Percentiles rank a stretch among this genome's conserved stretches.
Evolutionary conservation across 768 basidiomycete species (phyloP).

Genomic region (Heimioporus sp.): DNA sequence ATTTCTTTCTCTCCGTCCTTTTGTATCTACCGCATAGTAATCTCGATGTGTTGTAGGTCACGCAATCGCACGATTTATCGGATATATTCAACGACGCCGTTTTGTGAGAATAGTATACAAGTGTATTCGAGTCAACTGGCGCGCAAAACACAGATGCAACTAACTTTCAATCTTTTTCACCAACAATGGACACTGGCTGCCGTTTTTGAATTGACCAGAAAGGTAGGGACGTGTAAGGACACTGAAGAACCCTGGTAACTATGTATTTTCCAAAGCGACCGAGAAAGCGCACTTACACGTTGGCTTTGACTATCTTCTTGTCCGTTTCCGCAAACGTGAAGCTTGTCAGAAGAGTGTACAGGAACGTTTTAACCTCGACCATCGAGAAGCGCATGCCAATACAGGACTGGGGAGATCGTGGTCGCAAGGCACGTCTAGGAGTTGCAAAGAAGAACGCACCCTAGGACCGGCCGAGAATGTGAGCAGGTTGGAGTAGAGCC

Average conservation of each 20-base stretch:
- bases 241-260: constrained; percentile 30
- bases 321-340: constrained; percentile 57
- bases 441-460: constrained; percentile 41
- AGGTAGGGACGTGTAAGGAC: constrained; percentile 67
- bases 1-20: neutral
- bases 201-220: constrained; percentile 48
- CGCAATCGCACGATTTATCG: neutral
- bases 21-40: constrained; percentile 7
- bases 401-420: constrained; percentile 54
- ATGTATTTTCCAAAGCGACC: neutral
- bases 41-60: constrained; percentile 12
- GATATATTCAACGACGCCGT: no score
- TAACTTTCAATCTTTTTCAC: constrained; percentile 36
- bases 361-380: constrained; percentile 79
- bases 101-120: neutral
- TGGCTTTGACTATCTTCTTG: constrained; percentile 54
- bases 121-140: neutral
- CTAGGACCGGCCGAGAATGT: constrained; percentile 82
- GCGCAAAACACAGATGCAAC: neutral
- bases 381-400: constrained; percentile 81
- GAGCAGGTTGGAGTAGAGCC: constrained; percentile 66
- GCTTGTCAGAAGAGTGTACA: constrained; percentile 65
- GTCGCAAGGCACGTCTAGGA: neutral
- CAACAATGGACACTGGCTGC: constrained; percentile 61
- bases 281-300: constrained; percentile 48